Percentiles rank a stretch among this genome's conserved stretches.
These are phyloP conservation scores for Intubia oerlemansii DNA, from an alignment of 2,329 filamentous ascomycete genomes.

Conservation along the genomic window DNA sequence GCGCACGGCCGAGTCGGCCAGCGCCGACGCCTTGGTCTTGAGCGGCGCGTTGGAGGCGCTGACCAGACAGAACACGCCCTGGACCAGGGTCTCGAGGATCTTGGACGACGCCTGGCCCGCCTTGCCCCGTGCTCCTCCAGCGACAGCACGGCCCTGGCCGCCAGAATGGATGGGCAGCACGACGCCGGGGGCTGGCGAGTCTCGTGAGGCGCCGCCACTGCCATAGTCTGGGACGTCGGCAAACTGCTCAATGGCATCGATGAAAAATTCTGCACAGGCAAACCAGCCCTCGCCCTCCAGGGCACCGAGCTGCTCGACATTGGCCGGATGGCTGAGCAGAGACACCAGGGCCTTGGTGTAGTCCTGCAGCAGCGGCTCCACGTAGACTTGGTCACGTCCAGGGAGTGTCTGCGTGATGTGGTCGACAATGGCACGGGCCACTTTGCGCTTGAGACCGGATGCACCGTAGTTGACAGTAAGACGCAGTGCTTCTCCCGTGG, in stretches of 20 bases:
- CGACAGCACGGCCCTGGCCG: constrained; percentile 13
- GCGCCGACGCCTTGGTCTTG: constrained; percentile 27
- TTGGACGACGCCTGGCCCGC: constrained; percentile 14
- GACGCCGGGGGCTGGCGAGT: no score
- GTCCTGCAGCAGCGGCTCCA: constrained; percentile 49
- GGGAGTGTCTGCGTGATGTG: constrained; percentile 62
- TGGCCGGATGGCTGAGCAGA: constrained; percentile 50
- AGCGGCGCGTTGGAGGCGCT: constrained; percentile 48
- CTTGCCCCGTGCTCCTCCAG: no score
- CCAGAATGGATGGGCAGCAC: constrained; percentile 6
- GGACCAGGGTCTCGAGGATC: constrained; percentile 32
- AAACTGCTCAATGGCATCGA: constrained; percentile 35
- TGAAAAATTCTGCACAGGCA: constrained; percentile 47
- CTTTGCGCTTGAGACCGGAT: constrained; percentile 49
- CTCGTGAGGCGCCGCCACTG: no score
- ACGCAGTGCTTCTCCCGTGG: constrained; percentile 51
- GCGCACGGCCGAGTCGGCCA: constrained; percentile 33
- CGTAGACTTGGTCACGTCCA: constrained; percentile 34
- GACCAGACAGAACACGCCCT: constrained; percentile 43
- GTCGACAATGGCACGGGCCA: constrained; percentile 55
- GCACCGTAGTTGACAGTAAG: constrained; percentile 49
- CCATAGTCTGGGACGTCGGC: constrained; percentile 21
- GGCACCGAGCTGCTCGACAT: constrained; percentile 56
- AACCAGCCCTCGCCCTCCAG: constrained; percentile 41
- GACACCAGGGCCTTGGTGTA: constrained; percentile 58